phyloP scores from a whole-genome alignment of 2,329 filamentous ascomycete genomes.

The Alternaria arborescens region DNA sequence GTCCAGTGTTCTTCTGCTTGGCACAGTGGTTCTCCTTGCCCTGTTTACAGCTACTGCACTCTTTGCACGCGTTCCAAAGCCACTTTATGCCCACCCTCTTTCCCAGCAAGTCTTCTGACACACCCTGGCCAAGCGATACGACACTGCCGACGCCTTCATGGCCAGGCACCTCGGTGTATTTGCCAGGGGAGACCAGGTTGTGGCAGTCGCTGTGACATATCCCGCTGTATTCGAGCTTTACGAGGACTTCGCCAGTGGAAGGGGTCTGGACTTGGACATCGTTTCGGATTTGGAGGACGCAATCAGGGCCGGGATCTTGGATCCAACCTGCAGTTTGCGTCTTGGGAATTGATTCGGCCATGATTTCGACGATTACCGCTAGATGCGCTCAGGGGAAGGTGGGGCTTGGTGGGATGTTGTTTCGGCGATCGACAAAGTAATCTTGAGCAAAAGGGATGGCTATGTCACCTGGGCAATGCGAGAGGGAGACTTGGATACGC shows the following conservation, averaged over 20 bases:
- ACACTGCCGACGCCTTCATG: constrained; percentile 59
- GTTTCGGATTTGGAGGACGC: constrained; percentile 48
- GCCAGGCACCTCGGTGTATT: constrained; percentile 58
- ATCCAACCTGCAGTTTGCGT: constrained; percentile 51
- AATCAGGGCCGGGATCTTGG: constrained; percentile 45
- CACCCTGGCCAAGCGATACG: constrained; percentile 46
- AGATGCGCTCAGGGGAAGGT: not conserved
- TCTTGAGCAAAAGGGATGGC: not conserved
- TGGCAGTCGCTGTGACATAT: constrained; percentile 60
- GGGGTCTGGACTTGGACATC: constrained; percentile 51
- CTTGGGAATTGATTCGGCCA: constrained; percentile 33
- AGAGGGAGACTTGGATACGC: not conserved
- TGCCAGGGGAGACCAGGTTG: constrained; percentile 55
- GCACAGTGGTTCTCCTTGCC: constrained; percentile 55
- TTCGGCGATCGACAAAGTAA: not conserved
- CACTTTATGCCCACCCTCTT: constrained; percentile 57
- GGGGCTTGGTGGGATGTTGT: not conserved
- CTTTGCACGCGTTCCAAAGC: constrained; percentile 55
- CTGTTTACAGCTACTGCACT: constrained; percentile 48
- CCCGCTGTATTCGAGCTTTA: constrained; percentile 59
- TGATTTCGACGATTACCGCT: not conserved
- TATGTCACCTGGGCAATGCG: not conserved
- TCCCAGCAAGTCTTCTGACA: constrained; percentile 37
- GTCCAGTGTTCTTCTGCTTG: constrained; percentile 54
- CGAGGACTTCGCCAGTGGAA: constrained; percentile 52